Conservation (phyloP, 139 green algal species). For the Volvox africanus region DNA sequence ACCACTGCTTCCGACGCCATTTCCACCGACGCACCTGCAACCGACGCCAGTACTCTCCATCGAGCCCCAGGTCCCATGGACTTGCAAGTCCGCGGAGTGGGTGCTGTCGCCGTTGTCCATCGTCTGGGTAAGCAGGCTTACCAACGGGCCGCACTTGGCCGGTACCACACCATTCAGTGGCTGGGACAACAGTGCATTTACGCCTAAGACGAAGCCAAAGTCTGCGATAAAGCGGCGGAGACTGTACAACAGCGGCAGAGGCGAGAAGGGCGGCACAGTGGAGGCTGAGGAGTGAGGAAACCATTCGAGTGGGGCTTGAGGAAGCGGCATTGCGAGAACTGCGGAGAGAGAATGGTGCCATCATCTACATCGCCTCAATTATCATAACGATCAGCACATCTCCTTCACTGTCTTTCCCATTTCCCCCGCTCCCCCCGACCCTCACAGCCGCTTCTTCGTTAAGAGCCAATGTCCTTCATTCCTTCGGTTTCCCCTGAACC, state of each 20-base stretch:
- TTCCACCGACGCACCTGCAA: background rate
- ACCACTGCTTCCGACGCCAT: too few relatives aligned
- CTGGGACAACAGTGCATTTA: background rate
- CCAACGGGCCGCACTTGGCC: background rate
- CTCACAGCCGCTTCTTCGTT: too few relatives aligned
- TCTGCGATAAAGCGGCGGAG: constrained; percentile 23
- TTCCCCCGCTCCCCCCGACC: background rate
- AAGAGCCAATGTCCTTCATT: too few relatives aligned
- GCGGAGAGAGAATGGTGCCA: too few relatives aligned
- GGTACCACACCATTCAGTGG: constrained; percentile 2
- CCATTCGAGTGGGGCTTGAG: background rate
- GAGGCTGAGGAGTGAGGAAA: background rate
- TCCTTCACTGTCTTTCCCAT: too few relatives aligned
- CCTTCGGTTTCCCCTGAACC: too few relatives aligned
- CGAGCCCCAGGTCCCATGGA: background rate
- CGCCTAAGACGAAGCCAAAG: background rate
- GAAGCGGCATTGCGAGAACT: background rate
- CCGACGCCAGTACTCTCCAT: background rate
- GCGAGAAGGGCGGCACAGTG: background rate
- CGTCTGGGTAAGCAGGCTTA: too few relatives aligned
- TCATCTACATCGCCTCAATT: too few relatives aligned
- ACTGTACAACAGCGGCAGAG: background rate
- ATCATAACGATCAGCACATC: too few relatives aligned
- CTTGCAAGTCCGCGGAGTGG: background rate
- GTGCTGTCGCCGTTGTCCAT: background rate